Base-by-base conservation (phyloP, 495 filamentous ascomycete genomes). In the Podospora didyma region DNA sequence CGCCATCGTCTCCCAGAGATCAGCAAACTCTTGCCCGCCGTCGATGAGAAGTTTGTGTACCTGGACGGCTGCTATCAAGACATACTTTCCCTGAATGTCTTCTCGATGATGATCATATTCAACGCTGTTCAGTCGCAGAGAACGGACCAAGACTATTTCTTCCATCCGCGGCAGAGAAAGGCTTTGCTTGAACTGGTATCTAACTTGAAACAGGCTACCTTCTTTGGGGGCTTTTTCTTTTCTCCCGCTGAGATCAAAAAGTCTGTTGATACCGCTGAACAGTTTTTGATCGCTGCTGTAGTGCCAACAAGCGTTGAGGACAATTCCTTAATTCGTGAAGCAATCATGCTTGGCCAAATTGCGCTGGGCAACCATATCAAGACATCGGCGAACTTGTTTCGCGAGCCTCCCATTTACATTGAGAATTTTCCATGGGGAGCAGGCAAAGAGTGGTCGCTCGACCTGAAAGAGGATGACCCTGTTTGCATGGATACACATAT, bases 91-190 rank as follows among this genome's bases (percentile, higher is more conserved):
- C 79, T 92, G 23, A 97, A 96, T 62, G 73, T 94, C 2, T 96
- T 97, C 64, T 81, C 88, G 2, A 85, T 90, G 59, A 82, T 85
- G 62, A 79, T 96, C 24, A 85, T 87, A 14, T 84, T 89, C 51
- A 97, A 97, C 67, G 84, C 91, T 1, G 84, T 97, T 7, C 92
- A 92, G n/a, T 95, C 90, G 3, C 89, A 96, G 61, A 77, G 91
- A 12, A 79, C 78, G 6, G 93, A 91, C 62, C 75, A 78, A 28
- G 93, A 97, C 64, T 97, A 96, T 63, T 86, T 97, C 64, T 96
- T 96, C 62, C 85, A 96, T 53, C 78, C 83, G 0, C 81, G 79
- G 7, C 92, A 90, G 63, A 69, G 80, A 22, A 84, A 81, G 41
- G 72, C 78, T 49, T 74, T 96, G 0, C 72, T 81, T 45, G 72